A percentile compares a stretch with the other conserved stretches of the same genome.
Conservation (phyloP, 352 stramenopile species). For the Pythium aquatile region DNA sequence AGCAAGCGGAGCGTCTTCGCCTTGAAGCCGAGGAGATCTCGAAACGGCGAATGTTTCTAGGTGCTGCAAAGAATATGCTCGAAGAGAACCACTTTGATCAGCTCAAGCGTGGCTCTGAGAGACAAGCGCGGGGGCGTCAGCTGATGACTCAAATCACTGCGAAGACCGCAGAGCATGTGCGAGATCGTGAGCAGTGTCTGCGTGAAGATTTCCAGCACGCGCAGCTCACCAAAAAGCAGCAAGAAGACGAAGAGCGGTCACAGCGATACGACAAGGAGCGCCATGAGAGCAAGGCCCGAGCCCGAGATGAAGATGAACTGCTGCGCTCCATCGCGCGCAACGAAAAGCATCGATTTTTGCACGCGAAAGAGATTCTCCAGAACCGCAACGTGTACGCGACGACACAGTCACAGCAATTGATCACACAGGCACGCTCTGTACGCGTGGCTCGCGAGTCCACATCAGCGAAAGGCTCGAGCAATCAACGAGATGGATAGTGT, state of each 20-base stretch:
- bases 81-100: slow-evolving; percentile 81
- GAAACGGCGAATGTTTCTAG: slow-evolving; percentile 82
- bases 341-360: slow-evolving; percentile 51
- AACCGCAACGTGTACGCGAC: slow-evolving; percentile 71
- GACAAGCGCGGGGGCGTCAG: slow-evolving; percentile 55
- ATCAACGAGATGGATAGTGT: slow-evolving; percentile 1
- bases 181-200: slow-evolving; percentile 38
- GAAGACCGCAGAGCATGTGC: slow-evolving; percentile 49
- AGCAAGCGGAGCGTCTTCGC: slow-evolving; percentile 48
- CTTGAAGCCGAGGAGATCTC: slow-evolving; percentile 61
- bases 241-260: slow-evolving; percentile 29
- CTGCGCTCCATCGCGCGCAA: slow-evolving; percentile 57
- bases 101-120: slow-evolving; percentile 52
- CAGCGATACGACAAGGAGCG: slow-evolving; percentile 34
- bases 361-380: slow-evolving; percentile 58
- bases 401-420: slow-evolving; percentile 40
- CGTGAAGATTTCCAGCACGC: slow-evolving; percentile 33
- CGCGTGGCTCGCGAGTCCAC: slow-evolving; percentile 8
- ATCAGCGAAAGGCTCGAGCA: not conserved
- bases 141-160: slow-evolving; percentile 38
- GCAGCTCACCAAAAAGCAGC: slow-evolving; percentile 25
- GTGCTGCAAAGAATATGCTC: slow-evolving; percentile 81
- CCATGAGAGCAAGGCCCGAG: slow-evolving; percentile 34
- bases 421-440: slow-evolving; percentile 26
- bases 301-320: slow-evolving; percentile 61